A percentile compares a stretch with the other conserved stretches of the same genome.
Conservation (phyloP, 768 basidiomycete genomes). For the Xerocomellus dryophilus region DNA sequence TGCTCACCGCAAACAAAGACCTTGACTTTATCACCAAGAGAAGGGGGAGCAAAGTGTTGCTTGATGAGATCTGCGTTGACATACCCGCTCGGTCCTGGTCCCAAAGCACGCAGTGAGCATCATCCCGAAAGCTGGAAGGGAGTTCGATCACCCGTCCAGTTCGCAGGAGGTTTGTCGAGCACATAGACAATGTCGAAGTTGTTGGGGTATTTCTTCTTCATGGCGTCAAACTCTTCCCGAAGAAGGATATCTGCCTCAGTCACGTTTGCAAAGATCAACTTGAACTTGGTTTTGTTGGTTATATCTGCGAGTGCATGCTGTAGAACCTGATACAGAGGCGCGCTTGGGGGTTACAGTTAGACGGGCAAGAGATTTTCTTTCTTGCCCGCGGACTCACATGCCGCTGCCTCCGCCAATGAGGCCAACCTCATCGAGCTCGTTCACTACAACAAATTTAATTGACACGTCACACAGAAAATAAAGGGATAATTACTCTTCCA, state of each 20-base stretch:
- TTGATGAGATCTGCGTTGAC: conserved; percentile 70
- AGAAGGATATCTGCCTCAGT: conserved; percentile 89
- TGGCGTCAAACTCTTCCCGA: conserved; percentile 67
- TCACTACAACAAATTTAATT: conserved; percentile 44
- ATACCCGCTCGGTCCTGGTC: conserved; percentile 66
- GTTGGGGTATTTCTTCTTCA: conserved; percentile 65
- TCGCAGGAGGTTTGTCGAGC: conserved; percentile 67
- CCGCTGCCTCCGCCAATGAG: conserved; percentile 94
- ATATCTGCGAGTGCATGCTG: conserved; percentile 69
- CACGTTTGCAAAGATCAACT: conserved; percentile 86
- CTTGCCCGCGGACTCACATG: conserved; percentile 51
- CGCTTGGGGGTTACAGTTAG: conserved; percentile 41
- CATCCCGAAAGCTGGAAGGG: background rate
- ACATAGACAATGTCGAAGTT: conserved; percentile 83
- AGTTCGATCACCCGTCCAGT: conserved; percentile 53
- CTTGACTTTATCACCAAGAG: conserved; percentile 75
- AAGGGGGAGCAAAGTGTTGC: conserved; percentile 64
- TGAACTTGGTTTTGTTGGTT: conserved; percentile 91
- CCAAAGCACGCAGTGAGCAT: conserved; percentile 3
- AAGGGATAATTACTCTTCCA: conserved; percentile 60
- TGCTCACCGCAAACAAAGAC: conserved; percentile 82
- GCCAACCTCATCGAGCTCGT: conserved; percentile 81
- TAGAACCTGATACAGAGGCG: conserved; percentile 82
- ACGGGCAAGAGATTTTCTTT: background rate
- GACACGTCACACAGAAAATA: background rate